Conservation (phyloP, 1,139 yeast species). For the Zygosaccharomyces pseudobailii region DNA sequence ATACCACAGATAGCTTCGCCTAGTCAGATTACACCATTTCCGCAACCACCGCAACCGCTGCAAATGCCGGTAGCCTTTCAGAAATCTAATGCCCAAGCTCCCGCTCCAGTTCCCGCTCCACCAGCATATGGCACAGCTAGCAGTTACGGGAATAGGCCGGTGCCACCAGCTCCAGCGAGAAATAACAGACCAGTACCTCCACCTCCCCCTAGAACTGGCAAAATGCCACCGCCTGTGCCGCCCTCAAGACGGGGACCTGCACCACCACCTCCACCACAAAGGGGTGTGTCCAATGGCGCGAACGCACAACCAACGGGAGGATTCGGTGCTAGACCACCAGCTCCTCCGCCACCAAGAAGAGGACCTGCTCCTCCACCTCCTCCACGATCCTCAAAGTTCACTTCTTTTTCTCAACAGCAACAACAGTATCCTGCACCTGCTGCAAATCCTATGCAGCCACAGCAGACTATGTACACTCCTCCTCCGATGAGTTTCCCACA, state of each 20-base stretch:
- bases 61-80: conserved; percentile 18
- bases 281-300: conserved; percentile 4
- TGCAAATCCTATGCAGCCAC: conserved; percentile 14
- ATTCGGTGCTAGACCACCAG: conserved; percentile 9
- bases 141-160: conserved; percentile 8
- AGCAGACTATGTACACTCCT: conserved; percentile 5
- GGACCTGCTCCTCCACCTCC: conserved; percentile 27
- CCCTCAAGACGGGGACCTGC: conserved; percentile 21
- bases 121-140: conserved; percentile 2
- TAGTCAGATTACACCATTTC: conserved; percentile 19
- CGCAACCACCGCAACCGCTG: conserved; percentile 29
- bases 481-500: conserved; percentile 13
- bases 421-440: not conserved
- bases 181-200: conserved; percentile 12
- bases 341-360: conserved; percentile 32
- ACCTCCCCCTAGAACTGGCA: conserved; percentile 8
- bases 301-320: not conserved
- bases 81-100: conserved; percentile 2
- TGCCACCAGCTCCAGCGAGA: conserved; percentile 10
- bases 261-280: conserved; percentile 29
- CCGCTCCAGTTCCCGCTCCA: conserved; percentile 7
- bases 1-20: conserved; percentile 11
- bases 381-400: conserved; percentile 20
- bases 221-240: conserved; percentile 12
- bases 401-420: conserved; percentile 15